Evolutionary conservation across 805 yeast species (phyloP).

Genomic region (Metschnikowia hibisci): DNA sequence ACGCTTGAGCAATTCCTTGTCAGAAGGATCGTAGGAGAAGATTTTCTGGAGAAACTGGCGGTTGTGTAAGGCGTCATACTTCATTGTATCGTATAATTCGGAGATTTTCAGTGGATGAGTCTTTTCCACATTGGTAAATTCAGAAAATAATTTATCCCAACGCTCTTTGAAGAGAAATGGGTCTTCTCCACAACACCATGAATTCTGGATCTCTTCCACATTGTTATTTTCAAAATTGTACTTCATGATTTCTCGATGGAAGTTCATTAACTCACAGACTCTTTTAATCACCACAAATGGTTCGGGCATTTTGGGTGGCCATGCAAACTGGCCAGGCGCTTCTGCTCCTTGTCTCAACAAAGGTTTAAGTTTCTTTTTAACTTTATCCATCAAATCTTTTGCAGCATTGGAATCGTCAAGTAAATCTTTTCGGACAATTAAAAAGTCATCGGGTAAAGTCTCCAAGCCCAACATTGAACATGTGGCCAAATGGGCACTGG

Average conservation of each 20-base stretch:
- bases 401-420: constrained; percentile 98
- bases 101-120: constrained; percentile 97
- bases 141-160: constrained; percentile 95
- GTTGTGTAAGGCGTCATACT: constrained; percentile 95
- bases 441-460: constrained; percentile 65
- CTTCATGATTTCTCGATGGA: constrained; percentile 79
- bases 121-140: constrained; percentile 87
- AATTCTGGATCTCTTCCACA: constrained; percentile 61
- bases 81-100: constrained; percentile 97
- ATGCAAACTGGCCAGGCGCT: constrained; percentile 95
- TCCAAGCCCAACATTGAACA: constrained; percentile 68
- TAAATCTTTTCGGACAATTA: constrained; percentile 82
- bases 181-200: constrained; percentile 98
- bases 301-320: constrained; percentile 99
- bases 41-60: constrained; percentile 81
- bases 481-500: constrained; percentile 87
- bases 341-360: constrained; percentile 90
- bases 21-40: constrained; percentile 59
- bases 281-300: constrained; percentile 91
- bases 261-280: constrained; percentile 93
- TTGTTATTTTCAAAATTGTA: constrained; percentile 68
- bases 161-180: constrained; percentile 86
- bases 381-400: constrained; percentile 95
- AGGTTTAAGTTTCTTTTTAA: constrained; percentile 93
- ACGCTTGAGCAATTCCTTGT: constrained; percentile 30